phyloP scores from a whole-genome alignment of 1,284 basidiomycete species.

The Ganoderma meredithae region DNA sequence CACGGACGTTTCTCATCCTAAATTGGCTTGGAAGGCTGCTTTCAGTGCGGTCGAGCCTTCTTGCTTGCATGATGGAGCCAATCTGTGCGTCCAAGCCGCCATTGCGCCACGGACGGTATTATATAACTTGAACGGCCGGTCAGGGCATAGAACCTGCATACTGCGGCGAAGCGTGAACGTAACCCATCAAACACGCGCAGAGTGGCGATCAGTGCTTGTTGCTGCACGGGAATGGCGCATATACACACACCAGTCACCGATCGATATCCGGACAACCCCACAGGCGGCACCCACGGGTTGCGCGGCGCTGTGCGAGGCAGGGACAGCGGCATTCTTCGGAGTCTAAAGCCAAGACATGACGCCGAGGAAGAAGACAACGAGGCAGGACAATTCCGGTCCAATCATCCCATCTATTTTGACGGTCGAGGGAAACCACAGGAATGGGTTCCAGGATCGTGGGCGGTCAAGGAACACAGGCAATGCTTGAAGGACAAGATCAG shows the following conservation, averaged over 20 bases:
- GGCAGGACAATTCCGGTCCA: not conserved
- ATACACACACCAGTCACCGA: slow-evolving; percentile 4
- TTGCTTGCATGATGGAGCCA: not conserved
- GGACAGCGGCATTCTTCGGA: slow-evolving; percentile 1
- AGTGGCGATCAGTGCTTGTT: slow-evolving; percentile 5
- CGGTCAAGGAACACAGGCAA: not conserved
- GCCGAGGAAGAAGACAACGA: slow-evolving; percentile 1
- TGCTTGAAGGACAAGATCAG: too few species aligned
- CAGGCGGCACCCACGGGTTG: not conserved
- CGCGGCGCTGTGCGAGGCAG: slow-evolving; percentile 5
- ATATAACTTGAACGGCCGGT: not conserved
- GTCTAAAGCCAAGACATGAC: not conserved
- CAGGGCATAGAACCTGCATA: not conserved
- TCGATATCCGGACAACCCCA: slow-evolving; percentile 3
- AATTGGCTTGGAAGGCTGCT: not conserved
- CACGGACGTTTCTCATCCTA: not conserved
- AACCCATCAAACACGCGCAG: not conserved
- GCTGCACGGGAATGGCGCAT: slow-evolving; percentile 5
- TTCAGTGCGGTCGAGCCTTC: not conserved
- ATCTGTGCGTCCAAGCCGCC: not conserved
- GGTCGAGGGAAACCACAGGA: not conserved
- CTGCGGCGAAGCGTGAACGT: not conserved
- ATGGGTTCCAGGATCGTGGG: not conserved
- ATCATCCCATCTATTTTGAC: not conserved
- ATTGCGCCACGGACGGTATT: not conserved